Conservation (phyloP, 345 rosid species). For the Arabidopsis arenosa region DNA sequence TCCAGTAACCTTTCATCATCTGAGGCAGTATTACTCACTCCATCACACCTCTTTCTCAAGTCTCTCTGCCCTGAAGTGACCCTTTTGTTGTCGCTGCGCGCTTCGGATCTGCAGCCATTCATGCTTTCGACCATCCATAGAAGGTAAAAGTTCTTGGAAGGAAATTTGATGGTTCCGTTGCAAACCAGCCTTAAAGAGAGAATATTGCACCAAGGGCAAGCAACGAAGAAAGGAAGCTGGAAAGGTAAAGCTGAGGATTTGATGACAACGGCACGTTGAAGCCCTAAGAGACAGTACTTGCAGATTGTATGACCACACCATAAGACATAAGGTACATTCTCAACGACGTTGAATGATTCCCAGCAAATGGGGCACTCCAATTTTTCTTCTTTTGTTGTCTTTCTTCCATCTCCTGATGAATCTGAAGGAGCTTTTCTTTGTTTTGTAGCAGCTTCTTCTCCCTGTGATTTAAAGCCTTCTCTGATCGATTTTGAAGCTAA, state of each 20-base stretch:
- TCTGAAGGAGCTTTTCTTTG: conserved; percentile 43
- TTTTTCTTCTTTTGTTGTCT: conserved; percentile 49
- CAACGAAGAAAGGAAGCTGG: conserved; percentile 62
- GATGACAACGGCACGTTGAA: conserved; percentile 60
- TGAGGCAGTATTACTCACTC: conserved; percentile 34
- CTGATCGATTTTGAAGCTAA: conserved; percentile 45
- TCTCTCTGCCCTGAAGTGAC: conserved; percentile 39
- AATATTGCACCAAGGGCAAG: conserved; percentile 76
- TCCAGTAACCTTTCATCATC: conserved; percentile 35
- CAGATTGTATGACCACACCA: conserved; percentile 86
- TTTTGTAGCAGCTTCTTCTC: conserved; percentile 37
- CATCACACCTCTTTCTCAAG: conserved; percentile 35
- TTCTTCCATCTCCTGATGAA: conserved; percentile 48
- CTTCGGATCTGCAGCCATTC: conserved; percentile 55
- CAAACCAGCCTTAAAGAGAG: conserved; percentile 64
- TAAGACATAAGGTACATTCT: conserved; percentile 68
- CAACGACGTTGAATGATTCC: conserved; percentile 73
- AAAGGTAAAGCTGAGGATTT: conserved; percentile 51
- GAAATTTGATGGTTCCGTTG: conserved; percentile 60
- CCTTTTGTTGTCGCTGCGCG: conserved; percentile 24
- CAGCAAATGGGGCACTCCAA: conserved; percentile 78
- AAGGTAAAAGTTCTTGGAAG: conserved; percentile 68
- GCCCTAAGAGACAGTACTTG: conserved; percentile 64
- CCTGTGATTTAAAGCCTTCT: conserved; percentile 40
- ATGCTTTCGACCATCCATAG: conserved; percentile 78